A percentile compares a stretch with the other conserved stretches of the same genome.
phyloP scores from a whole-genome alignment of 805 yeast species.

The Wickerhamiella bombiphila region DNA sequence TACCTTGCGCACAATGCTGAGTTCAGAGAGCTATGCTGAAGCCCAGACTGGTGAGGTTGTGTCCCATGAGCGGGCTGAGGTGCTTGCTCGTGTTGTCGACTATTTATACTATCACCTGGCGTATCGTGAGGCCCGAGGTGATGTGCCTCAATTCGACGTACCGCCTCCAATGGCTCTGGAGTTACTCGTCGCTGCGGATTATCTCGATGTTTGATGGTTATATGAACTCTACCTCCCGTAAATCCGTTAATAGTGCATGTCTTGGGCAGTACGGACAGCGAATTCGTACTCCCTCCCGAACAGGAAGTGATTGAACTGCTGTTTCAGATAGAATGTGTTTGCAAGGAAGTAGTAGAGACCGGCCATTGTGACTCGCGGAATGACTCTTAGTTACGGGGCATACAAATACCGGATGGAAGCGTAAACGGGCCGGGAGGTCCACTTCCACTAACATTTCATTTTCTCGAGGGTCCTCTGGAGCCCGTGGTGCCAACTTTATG shows the following conservation, averaged over 20 bases:
- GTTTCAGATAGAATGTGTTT: conserved; percentile 44
- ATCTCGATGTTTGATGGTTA: conserved; percentile 32
- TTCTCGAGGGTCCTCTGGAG: background rate
- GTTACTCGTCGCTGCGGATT: conserved; percentile 84
- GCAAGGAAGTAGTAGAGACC: conserved; percentile 50
- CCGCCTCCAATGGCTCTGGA: conserved; percentile 93
- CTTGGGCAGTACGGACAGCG: conserved; percentile 2
- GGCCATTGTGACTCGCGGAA: conserved; percentile 29
- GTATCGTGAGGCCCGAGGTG: conserved; percentile 29
- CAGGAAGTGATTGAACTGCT: background rate
- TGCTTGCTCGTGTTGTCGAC: conserved; percentile 70
- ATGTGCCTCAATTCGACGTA: conserved; percentile 41
- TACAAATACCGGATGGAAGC: conserved; percentile 51
- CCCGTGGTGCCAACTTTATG: background rate
- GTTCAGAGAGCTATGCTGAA: conserved; percentile 38
- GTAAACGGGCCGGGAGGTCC: conserved; percentile 36
- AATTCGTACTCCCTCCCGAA: background rate
- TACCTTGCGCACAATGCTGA: conserved; percentile 41
- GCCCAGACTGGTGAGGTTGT: conserved; percentile 40
- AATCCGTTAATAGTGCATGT: background rate
- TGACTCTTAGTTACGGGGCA: conserved; percentile 62
- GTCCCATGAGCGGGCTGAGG: conserved; percentile 47
- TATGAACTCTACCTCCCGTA: background rate
- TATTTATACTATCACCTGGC: conserved; percentile 64
- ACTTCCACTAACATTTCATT: conserved; percentile 28